Conservation (phyloP, 129 eudicot species). For the Saposhnikovia divaricata region DNA sequence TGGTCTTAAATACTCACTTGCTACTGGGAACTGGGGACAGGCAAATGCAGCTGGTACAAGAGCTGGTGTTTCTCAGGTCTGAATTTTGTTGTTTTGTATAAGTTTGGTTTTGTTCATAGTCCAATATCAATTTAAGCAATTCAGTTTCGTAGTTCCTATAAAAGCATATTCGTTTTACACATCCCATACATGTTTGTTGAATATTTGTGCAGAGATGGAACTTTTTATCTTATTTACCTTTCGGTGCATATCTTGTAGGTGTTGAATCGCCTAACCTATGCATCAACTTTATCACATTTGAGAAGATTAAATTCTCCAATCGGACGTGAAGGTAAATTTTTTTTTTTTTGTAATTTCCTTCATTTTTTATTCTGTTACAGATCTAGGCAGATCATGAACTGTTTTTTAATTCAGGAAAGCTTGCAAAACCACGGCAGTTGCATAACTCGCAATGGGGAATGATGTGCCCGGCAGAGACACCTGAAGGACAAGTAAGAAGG, state of each 20-base stretch:
- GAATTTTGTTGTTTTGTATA: background rate
- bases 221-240: background rate
- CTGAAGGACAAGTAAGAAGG: constrained; percentile 80
- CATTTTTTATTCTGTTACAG: background rate
- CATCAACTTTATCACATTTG: constrained; percentile 90
- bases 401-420: constrained; percentile 40
- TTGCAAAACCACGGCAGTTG: constrained; percentile 94
- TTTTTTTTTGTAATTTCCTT: background rate
- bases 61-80: constrained; percentile 92
- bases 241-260: constrained; percentile 34
- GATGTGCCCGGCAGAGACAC: constrained; percentile 99
- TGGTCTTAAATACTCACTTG: constrained; percentile 88
- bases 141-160: background rate
- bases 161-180: background rate
- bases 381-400: background rate
- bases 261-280: constrained; percentile 90
- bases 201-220: background rate
- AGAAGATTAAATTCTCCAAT: constrained; percentile 91
- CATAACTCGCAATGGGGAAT: constrained; percentile 99
- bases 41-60: constrained; percentile 98
- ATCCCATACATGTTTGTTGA: background rate
- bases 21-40: constrained; percentile 99
- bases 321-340: constrained; percentile 74
- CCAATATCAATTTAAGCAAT: background rate
- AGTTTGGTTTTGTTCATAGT: background rate